Evolutionary conservation across 352 stramenopile genomes (phyloP), one percentile per base, ranked within the genome.

Genomic region (Halophytophthora batemanensis): DNA sequence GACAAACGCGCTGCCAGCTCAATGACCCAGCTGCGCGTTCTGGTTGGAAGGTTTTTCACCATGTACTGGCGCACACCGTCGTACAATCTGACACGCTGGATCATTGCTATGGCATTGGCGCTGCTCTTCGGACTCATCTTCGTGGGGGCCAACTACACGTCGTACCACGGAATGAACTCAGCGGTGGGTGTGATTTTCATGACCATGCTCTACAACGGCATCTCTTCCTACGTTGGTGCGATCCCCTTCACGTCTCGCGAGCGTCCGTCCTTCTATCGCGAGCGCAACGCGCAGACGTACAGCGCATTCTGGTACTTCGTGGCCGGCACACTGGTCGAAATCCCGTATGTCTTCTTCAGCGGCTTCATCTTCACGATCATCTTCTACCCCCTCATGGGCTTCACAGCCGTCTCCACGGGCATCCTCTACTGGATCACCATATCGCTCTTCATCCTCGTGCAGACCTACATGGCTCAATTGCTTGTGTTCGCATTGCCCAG

Each of bases 211-310:
- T 70, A 93, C 37, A 71, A 91, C 13, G 74, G 69, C 19, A 59
- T 80, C 11, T 64, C 87, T 14, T 86, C 67, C 18, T 74, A 91
- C 31, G 60, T 88, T n/a, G 77, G 64, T 2, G 74, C 78, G 13
- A 48, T 94, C 2, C 68, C 81, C 14, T 61, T 93, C 8, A 82
- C 89, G 28, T 56, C 77, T 45, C 61, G 67, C 23, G 83, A 96
- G 39, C 67, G 51, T 29, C n/a, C 41, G 90, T 80, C 89, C 5
- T 98, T 81, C 50, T 97, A 97, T 70, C 68, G 87, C 4, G 88
- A 97, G 57, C 82, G 90, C 37, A 73, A 78, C 17, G 71, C 81
- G 4, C 57, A 86, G 44, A 96, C 93, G 59, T 98, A 97, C 55
- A 71, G 73, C 23, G 50, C 74, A 25, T 49, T 70, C 31, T 74